Percentiles rank a stretch among this genome's conserved stretches.
These are phyloP conservation scores for Coniella lustricola DNA, from an alignment of 2,329 filamentous ascomycete species.

Conservation along the genomic window DNA sequence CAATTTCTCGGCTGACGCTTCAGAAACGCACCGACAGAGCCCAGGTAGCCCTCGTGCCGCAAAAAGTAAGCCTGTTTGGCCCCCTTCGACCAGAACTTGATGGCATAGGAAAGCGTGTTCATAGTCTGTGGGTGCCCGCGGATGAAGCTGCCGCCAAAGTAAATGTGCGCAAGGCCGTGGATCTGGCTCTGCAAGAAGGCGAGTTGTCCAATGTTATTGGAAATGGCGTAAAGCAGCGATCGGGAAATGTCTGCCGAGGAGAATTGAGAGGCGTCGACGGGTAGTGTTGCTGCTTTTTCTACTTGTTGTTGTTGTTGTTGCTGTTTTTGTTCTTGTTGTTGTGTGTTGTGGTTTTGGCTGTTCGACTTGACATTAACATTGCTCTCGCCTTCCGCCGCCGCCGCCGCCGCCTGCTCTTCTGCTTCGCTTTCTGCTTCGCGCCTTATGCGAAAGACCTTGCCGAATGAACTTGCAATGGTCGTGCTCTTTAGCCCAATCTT, in stretches of 20 bases:
- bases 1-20: slow-evolving; percentile 87
- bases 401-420: slow-evolving; percentile 59
- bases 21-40: slow-evolving; percentile 87
- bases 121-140: slow-evolving; percentile 95
- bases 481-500: slow-evolving; percentile 96
- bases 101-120: slow-evolving; percentile 93
- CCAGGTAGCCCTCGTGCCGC: slow-evolving; percentile 91
- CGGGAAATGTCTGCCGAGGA: slow-evolving; percentile 78
- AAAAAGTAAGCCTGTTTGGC: slow-evolving; percentile 93
- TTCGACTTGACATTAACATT: slow-evolving; percentile 11
- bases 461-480: slow-evolving; percentile 92
- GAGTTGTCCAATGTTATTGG: slow-evolving; percentile 97
- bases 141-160: slow-evolving; percentile 97
- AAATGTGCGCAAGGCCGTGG: slow-evolving; percentile 84
- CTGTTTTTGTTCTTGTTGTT: slow-evolving; percentile 16
- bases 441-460: slow-evolving; percentile 94
- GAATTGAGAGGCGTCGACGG: slow-evolving; percentile 43
- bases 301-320: slow-evolving; percentile 20
- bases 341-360: slow-evolving; percentile 12
- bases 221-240: slow-evolving; percentile 88
- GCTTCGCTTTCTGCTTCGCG: slow-evolving; percentile 71
- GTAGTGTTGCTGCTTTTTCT: slow-evolving; percentile 11
- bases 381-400: slow-evolving; percentile 41
- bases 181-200: slow-evolving; percentile 96
- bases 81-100: slow-evolving; percentile 92